Evolutionary conservation across 129 eudicot species (phyloP).

Genomic region (Flaveria bidentis): DNA sequence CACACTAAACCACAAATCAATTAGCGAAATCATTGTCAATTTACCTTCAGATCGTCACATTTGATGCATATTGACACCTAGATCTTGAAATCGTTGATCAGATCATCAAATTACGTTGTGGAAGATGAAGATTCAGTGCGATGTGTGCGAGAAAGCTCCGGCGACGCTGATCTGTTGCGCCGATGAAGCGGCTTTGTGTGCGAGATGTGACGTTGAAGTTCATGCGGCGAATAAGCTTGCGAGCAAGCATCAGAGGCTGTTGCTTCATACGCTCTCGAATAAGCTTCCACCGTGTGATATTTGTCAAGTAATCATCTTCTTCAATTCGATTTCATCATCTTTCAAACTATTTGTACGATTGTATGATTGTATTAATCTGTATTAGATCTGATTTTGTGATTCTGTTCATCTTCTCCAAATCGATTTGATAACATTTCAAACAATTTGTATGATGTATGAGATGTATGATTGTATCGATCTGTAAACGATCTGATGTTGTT

Average conservation of each 20-base stretch:
- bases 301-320: slow-evolving; percentile 60
- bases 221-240: slow-evolving; percentile 98
- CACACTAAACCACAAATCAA: background rate
- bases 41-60: background rate
- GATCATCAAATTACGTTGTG: background rate
- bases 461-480: background rate
- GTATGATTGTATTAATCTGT: no score
- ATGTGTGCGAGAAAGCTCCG: slow-evolving; percentile 92
- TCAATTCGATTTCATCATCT: background rate
- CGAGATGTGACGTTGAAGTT: slow-evolving; percentile 78
- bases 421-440: no score
- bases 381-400: background rate
- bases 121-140: slow-evolving; percentile 96
- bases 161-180: slow-evolving; percentile 97
- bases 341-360: no score
- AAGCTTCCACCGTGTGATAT: slow-evolving; percentile 94
- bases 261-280: slow-evolving; percentile 60
- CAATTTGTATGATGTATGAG: no score
- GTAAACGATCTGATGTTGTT: background rate
- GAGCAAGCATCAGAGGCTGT: slow-evolving; percentile 91
- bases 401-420: background rate
- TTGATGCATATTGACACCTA: slow-evolving; percentile 2
- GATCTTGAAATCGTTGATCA: slow-evolving; percentile 21
- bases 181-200: slow-evolving; percentile 94
- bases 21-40: background rate